Evolutionary conservation across 2,329 filamentous ascomycete species (phyloP).

Genomic region (Epichloe festucae): DNA sequence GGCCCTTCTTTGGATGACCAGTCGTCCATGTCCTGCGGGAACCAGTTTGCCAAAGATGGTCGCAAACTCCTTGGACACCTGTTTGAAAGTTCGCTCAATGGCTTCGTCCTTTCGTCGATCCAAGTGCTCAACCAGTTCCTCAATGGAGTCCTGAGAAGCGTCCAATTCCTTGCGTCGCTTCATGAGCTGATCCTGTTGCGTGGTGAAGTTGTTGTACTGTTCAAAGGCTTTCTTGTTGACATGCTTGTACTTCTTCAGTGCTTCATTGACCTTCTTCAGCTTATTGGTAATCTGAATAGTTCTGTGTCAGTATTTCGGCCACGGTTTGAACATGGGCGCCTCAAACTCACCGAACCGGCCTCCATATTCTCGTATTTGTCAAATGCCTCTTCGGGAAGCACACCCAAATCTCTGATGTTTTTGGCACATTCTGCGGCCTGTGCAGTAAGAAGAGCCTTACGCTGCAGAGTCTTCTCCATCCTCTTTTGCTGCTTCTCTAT

Average conservation of each 20-base stretch:
- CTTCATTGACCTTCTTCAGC: constrained; percentile 83
- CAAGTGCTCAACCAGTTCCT: constrained; percentile 81
- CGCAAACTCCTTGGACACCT: constrained; percentile 87
- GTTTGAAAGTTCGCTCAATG: constrained; percentile 96
- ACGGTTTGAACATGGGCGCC: neutral
- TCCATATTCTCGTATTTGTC: constrained; percentile 79
- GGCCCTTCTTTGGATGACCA: constrained; percentile 84
- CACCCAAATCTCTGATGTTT: constrained; percentile 85
- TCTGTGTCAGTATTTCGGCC: constrained; percentile 7
- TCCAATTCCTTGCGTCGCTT: constrained; percentile 80
- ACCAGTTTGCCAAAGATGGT: constrained; percentile 92
- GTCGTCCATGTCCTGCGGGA: constrained; percentile 77
- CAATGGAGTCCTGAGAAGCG: constrained; percentile 72
- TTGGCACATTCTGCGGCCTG: constrained; percentile 71
- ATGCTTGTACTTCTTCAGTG: constrained; percentile 90
- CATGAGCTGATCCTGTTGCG: constrained; percentile 75
- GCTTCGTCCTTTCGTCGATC: constrained; percentile 96
- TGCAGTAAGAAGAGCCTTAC: constrained; percentile 65
- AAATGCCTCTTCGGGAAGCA: constrained; percentile 86
- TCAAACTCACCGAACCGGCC: constrained; percentile 51
- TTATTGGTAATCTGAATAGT: constrained; percentile 41
- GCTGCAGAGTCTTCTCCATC: constrained; percentile 85
- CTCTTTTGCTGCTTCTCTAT: constrained; percentile 80
- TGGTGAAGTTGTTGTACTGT: constrained; percentile 95
- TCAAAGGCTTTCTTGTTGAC: constrained; percentile 99